Evolutionary conservation across 2,329 filamentous ascomycete genomes (phyloP), one percentile per base, ranked within the genome.

Genomic region (Talaromyces sp.): DNA sequence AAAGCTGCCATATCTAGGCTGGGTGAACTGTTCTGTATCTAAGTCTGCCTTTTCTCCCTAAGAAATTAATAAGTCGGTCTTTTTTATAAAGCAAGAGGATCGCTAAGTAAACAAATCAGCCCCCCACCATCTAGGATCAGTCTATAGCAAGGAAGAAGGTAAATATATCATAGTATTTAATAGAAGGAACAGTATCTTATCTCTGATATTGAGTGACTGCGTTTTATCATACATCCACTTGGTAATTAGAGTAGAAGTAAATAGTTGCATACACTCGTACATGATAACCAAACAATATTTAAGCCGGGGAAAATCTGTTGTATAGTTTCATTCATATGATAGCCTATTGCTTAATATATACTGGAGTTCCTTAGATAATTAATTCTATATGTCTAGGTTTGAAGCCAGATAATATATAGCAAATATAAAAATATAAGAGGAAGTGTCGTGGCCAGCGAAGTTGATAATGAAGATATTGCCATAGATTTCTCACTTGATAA

Each of bases 81-180:
- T 18, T 9, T 50, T 57, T 10, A 57, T 57, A 57, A 50, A 50
- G 16, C 56, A 42, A 34, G 56, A 57, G 4, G 56, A 42, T n/a
- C 42, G 14, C 56, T 42, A 57, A 18, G 56, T 57, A 34, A 57
- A 42, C 16, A 42, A 57, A 28, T 57, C 56, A 23, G 27, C 2
- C 7, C 56, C 56, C 56, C 56, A 57, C 56, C 56, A 57, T 50
- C 56, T 57, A 42, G 56, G 56, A 50, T 57, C 56, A 51, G 42
- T 57, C 12, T 57, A 42, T 16, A 57, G n/a, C 5, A 28, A 57
- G 4, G 56, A 57, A 57, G 51, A 57, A 27, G 56, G 28, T 8
- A 50, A 16, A 8, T 42, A 57, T n/a, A 57, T 36, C 42, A 57
- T 57, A 14, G 56, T 57, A 5, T 57, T 57, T 36, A 42, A 5